Evolutionary conservation across 495 filamentous ascomycete species (phyloP).

Genomic region (Hypoxylon fragiforme): DNA sequence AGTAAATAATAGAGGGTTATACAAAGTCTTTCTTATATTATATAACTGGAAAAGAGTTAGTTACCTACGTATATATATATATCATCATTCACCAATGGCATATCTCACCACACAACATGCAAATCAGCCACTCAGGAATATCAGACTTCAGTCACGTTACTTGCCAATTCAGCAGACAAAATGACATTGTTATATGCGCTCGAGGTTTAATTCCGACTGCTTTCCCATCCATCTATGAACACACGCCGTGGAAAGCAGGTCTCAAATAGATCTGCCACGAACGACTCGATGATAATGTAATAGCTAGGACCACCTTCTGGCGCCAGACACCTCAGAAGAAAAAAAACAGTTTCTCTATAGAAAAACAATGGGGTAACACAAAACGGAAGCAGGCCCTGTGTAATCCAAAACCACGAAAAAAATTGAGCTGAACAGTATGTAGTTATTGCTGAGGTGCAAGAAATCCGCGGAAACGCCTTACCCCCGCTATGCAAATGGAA

Average conservation of each 20-base stretch:
- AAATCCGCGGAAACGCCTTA: constrained; percentile 20
- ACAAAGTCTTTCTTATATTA: no score
- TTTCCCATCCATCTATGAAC: constrained; percentile 7
- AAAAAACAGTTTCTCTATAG: constrained; percentile 6
- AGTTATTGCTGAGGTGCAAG: neutral
- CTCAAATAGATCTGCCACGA: neutral
- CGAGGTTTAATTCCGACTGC: no score
- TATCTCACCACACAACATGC: no score
- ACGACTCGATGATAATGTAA: neutral
- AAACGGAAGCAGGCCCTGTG: constrained; percentile 8
- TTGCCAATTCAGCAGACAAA: no score
- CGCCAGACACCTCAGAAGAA: neutral
- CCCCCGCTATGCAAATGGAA: constrained; percentile 42
- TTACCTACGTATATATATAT: no score
- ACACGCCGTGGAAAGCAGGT: neutral
- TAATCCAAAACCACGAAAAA: constrained; percentile 8
- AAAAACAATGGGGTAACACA: constrained; percentile 24
- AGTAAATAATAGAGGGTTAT: no score
- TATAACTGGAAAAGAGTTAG: no score
- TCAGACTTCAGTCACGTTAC: no score
- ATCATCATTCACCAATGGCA: no score
- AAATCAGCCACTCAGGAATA: no score
- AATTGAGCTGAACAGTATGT: neutral
- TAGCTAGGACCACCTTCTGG: constrained; percentile 1
- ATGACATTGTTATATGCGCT: no score